These are phyloP conservation scores for Fraxinus platypoda DNA, from an alignment of 305 asterid genomes.

Conservation along the genomic window DNA sequence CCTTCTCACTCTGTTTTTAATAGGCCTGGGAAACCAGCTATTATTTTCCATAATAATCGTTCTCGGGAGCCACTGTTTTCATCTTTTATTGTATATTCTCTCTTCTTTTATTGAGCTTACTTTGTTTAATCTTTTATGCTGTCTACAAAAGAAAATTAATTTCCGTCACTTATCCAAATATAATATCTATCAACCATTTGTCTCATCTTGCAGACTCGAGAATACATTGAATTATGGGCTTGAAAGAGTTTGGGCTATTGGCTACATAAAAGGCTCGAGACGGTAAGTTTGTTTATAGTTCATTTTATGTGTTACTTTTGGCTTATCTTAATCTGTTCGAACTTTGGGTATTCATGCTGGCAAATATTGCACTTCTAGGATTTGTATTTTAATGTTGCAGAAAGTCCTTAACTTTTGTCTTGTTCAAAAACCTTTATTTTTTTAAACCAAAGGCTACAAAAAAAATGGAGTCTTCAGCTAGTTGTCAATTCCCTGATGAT, in stretches of 20 bases:
- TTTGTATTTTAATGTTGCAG: neutral
- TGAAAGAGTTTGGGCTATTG: conserved; percentile 70
- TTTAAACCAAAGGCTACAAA: conserved; percentile 14
- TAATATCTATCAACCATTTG: conserved; percentile 21
- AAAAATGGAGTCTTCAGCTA: conserved; percentile 12
- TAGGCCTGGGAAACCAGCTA: neutral
- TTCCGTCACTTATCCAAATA: conserved; percentile 1
- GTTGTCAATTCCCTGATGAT: conserved; percentile 2
- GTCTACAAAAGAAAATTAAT: neutral
- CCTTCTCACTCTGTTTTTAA: neutral
- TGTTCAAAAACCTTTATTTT: conserved; percentile 5
- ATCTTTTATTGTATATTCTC: neutral
- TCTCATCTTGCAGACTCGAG: conserved; percentile 47
- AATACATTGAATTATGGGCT: conserved; percentile 61
- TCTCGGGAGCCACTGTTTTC: neutral
- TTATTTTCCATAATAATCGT: neutral
- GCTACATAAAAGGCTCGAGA: conserved; percentile 56
- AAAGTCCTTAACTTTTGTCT: conserved; percentile 12
- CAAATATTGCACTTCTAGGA: neutral
- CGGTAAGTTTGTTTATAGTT: conserved; percentile 37
- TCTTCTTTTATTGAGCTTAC: conserved; percentile 1
- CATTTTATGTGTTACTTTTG: conserved; percentile 24
- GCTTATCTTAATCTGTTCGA: conserved; percentile 11
- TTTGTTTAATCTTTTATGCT: neutral
- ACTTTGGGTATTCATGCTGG: conserved; percentile 15